A percentile compares a stretch with the other conserved stretches of the same genome.
Evolutionary conservation across 495 filamentous ascomycete genomes (phyloP).

Genomic region (Neurospora pannonica): DNA sequence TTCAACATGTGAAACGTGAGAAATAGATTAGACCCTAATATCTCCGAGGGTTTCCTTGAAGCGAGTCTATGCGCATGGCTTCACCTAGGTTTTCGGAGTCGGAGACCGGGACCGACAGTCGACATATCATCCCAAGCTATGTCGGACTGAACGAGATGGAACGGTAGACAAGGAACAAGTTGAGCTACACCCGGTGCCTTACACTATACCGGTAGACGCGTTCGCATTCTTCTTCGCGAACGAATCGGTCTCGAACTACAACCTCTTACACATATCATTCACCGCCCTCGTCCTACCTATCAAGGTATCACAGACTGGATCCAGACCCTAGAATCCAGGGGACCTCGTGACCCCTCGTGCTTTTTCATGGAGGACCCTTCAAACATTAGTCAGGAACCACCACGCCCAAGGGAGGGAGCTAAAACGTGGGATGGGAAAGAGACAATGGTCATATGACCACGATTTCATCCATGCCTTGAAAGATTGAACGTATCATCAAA

Average conservation of each 20-base stretch:
- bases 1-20: neutral
- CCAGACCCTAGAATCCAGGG: neutral
- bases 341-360: conserved; percentile 9
- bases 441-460: conserved; percentile 8
- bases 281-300: neutral
- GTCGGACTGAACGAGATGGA: neutral
- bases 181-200: neutral
- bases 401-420: neutral
- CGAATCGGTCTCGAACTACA: neutral
- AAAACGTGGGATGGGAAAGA: neutral
- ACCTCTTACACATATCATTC: neutral
- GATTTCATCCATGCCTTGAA: neutral
- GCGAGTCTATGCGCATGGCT: neutral
- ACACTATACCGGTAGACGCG: neutral
- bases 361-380: conserved; percentile 1
- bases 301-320: neutral
- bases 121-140: neutral
- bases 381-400: conserved; percentile 11
- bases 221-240: neutral
- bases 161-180: neutral
- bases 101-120: neutral
- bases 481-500: neutral
- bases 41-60: neutral
- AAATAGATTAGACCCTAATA: neutral
- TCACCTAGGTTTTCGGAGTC: neutral